These are phyloP conservation scores for Panellus pusillus DNA, from an alignment of 768 basidiomycete genomes.

Conservation along the genomic window DNA sequence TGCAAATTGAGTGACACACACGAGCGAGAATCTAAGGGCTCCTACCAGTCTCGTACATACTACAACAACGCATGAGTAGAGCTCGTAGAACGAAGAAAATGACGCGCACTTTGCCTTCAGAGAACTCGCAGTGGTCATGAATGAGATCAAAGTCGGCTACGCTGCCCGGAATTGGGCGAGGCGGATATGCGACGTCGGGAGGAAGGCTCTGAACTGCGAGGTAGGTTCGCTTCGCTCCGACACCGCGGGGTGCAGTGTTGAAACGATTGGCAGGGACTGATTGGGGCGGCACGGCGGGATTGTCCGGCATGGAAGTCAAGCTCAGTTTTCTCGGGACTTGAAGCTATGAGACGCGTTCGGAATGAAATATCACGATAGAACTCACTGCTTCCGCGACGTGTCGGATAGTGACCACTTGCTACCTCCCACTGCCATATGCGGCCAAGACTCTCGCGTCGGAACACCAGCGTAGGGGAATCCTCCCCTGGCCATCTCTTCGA, in stretches of 20 bases:
- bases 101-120: constrained; percentile 61
- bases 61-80: constrained; percentile 32
- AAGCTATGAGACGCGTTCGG: constrained; percentile 9
- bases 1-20: neutral
- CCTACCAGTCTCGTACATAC: constrained; percentile 88
- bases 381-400: constrained; percentile 65
- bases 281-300: constrained; percentile 72
- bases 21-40: neutral
- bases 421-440: constrained; percentile 97
- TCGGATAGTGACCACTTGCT: constrained; percentile 91
- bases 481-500: constrained; percentile 64
- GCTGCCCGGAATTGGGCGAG: constrained; percentile 81
- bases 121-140: constrained; percentile 91
- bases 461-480: constrained; percentile 73
- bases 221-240: constrained; percentile 79
- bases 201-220: constrained; percentile 65
- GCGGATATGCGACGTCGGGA: constrained; percentile 76
- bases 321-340: constrained; percentile 72
- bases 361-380: constrained; percentile 13
- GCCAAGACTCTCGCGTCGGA: constrained; percentile 73
- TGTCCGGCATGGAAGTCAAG: constrained; percentile 53
- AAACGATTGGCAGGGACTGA: constrained; percentile 42
- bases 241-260: constrained; percentile 62
- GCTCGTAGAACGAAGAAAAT: neutral
- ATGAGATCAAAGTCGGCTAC: constrained; percentile 86